Conservation (phyloP, 2,329 filamentous ascomycete genomes). For the Aspergillus pseudonomiae region DNA sequence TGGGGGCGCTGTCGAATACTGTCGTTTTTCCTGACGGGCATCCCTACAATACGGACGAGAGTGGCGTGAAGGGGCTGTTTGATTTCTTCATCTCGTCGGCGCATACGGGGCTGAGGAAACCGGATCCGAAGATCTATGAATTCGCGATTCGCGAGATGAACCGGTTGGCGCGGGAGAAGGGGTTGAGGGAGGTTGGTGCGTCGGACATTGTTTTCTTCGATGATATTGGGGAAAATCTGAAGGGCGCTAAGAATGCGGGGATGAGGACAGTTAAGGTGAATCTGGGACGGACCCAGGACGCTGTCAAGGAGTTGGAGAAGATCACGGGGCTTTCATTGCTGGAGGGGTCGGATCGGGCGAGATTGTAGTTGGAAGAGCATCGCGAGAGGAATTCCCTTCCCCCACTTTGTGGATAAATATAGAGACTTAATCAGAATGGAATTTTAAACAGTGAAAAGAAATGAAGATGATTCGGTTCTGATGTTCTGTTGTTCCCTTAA, state of each 20-base stretch:
- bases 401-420: background rate
- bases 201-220: conserved; percentile 84
- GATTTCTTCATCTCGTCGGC: conserved; percentile 88
- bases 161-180: conserved; percentile 61
- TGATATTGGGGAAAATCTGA: conserved; percentile 92
- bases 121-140: conserved; percentile 78
- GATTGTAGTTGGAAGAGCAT: conserved; percentile 26
- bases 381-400: background rate
- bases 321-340: conserved; percentile 66
- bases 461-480: too few relatives aligned
- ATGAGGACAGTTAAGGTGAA: conserved; percentile 84
- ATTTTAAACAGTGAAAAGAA: too few relatives aligned
- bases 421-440: background rate
- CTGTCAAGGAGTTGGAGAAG: conserved; percentile 78
- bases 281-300: conserved; percentile 75
- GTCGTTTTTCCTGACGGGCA: conserved; percentile 81
- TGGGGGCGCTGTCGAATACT: conserved; percentile 89
- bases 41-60: conserved; percentile 61
- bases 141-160: conserved; percentile 70
- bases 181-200: conserved; percentile 59
- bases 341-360: conserved; percentile 40
- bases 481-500: too few relatives aligned
- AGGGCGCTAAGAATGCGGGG: conserved; percentile 72
- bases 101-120: conserved; percentile 85
- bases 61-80: conserved; percentile 69